Conservation (phyloP, 208 protist species). For the Wallacemonas sp. region DNA sequence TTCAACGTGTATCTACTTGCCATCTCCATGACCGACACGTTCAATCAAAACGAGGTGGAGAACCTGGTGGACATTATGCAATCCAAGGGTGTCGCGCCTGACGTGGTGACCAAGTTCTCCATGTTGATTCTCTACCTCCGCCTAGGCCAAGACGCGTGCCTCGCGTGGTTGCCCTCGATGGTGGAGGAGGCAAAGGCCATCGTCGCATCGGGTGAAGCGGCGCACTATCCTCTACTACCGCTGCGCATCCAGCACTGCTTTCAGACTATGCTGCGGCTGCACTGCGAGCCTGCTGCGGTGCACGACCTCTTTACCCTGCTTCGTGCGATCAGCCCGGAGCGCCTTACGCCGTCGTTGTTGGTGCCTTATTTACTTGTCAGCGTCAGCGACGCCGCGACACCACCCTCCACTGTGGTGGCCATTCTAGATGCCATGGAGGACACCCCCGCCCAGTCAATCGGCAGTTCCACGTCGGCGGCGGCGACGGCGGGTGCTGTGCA, state of each 20-base stretch:
- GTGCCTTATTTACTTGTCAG: slow-evolving; percentile 79
- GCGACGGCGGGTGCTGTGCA: background rate
- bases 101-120: slow-evolving; percentile 79
- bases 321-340: slow-evolving; percentile 29
- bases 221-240: slow-evolving; percentile 58
- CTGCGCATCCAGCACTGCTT: slow-evolving; percentile 83
- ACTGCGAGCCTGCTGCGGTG: slow-evolving; percentile 61
- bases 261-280: slow-evolving; percentile 74
- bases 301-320: slow-evolving; percentile 69
- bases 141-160: slow-evolving; percentile 57
- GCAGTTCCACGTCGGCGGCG: background rate
- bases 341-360: slow-evolving; percentile 50
- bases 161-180: slow-evolving; percentile 65
- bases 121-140: slow-evolving; percentile 83
- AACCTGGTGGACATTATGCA: slow-evolving; percentile 79
- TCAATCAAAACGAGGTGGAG: slow-evolving; percentile 86
- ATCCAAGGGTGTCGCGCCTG: slow-evolving; percentile 41
- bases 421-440: slow-evolving; percentile 41
- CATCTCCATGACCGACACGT: slow-evolving; percentile 85
- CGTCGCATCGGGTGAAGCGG: slow-evolving; percentile 20
- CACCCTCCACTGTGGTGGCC: slow-evolving; percentile 55
- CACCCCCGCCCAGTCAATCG: too few relatives aligned
- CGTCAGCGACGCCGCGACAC: slow-evolving; percentile 54
- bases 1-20: slow-evolving; percentile 88
- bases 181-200: slow-evolving; percentile 45